Evolutionary conservation across 192 early-diverging fungal species (phyloP), one percentile per base, ranked within the genome.

Genomic region (Endogone sp.): DNA sequence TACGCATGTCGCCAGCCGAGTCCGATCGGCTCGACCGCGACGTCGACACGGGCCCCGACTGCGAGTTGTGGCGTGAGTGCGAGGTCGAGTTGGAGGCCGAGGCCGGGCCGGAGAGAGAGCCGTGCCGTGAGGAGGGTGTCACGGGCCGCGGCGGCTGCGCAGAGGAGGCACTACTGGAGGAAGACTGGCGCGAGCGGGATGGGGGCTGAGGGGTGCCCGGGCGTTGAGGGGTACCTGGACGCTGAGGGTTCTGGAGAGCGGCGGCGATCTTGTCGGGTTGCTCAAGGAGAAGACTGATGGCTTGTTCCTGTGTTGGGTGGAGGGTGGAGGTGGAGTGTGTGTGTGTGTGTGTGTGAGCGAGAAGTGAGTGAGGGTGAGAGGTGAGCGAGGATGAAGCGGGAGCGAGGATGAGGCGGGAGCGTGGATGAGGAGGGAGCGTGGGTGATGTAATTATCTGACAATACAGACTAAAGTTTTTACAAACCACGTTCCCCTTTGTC

Each of bases 231-330:
- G n/a, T n/a, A n/a, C n/a, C n/a, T n/a, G n/a, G n/a, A n/a, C n/a
- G n/a, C n/a, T n/a, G n/a, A 11, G 37, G 37, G 37, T 49, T 49
- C 0, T 6, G 9, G 37, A 49, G 37, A 16, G 37, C 37, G 37
- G 37, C 37, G 37, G 78, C 74, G 65, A 92, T 75, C 26, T 74
- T 76, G 4, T 78, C 74, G 0, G 83, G 84, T 24, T 88, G 75
- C 25, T 92, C 90, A 3, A 91, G 49, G 4, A 92, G 73, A 2
- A 90, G 60, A 49, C 63, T 68, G 49, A 89, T 75, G 2, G 91
- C 85, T 49, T 77, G 78, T 54, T 92, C 85, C 76, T 49, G 37
- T n/a, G n/a, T n/a, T n/a, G n/a, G n/a, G n/a, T 6, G 9, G 16
- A 16, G 16, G 37, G 37, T 49, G 6, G 6, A 49, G 16, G 37